phyloP scores from a whole-genome alignment of 352 stramenopile species.

The Pythium plurisporium region DNA sequence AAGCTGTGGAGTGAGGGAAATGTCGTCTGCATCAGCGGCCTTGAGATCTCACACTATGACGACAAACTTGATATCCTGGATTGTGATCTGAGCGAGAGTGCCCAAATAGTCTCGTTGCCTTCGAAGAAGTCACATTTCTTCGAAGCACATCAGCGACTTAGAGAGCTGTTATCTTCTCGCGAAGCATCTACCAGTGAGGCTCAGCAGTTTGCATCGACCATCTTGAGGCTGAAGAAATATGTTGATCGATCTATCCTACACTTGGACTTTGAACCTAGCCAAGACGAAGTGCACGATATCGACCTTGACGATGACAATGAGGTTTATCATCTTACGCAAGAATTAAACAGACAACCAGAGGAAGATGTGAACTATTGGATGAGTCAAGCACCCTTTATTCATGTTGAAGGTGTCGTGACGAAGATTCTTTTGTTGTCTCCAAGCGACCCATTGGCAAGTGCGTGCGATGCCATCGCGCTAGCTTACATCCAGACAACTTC shows the following conservation, averaged over 20 bases:
- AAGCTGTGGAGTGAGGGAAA: conserved; percentile 50
- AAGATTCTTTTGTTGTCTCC: conserved; percentile 26
- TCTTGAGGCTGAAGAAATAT: conserved; percentile 37
- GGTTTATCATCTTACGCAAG: conserved; percentile 49
- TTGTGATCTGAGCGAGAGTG: conserved; percentile 51
- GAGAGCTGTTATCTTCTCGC: neutral
- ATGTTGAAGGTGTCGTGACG: conserved; percentile 30
- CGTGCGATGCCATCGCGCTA: conserved; percentile 27
- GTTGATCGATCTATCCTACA: conserved; percentile 41
- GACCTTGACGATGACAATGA: conserved; percentile 20
- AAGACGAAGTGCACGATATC: conserved; percentile 25
- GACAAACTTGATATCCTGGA: conserved; percentile 50
- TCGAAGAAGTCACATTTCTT: conserved; percentile 59
- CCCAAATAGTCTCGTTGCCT: conserved; percentile 46
- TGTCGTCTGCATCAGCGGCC: conserved; percentile 47
- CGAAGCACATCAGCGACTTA: conserved; percentile 22
- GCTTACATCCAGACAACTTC: conserved; percentile 28
- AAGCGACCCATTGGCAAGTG: conserved; percentile 15
- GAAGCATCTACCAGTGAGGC: neutral
- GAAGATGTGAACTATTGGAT: conserved; percentile 9
- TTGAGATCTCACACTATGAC: conserved; percentile 65
- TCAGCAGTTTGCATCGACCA: conserved; percentile 20
- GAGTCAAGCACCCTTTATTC: conserved; percentile 17
- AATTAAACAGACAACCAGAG: conserved; percentile 34
- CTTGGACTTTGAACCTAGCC: conserved; percentile 33